Evolutionary conservation across 1,139 yeast species (phyloP).

Genomic region (Yamadazyma mexicana): DNA sequence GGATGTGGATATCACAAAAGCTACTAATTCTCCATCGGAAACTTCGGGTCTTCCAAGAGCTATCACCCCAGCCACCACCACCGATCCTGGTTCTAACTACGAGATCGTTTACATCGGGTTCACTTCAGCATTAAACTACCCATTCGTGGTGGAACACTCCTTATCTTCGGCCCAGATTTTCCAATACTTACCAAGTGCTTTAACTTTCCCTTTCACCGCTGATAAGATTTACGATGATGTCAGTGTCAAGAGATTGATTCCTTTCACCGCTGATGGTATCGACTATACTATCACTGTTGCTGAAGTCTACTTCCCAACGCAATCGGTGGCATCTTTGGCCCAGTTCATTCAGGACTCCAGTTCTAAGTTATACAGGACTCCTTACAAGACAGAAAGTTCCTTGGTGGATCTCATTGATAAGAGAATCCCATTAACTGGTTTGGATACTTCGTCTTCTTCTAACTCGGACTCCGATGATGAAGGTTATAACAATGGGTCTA

Average conservation of each 20-base stretch:
- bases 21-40: conserved; percentile 31
- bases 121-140: conserved; percentile 64
- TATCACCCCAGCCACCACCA: conserved; percentile 53
- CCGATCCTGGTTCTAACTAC: conserved; percentile 50
- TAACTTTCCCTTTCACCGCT: conserved; percentile 51
- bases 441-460: conserved; percentile 25
- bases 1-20: conserved; percentile 30
- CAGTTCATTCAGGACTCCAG: conserved; percentile 38
- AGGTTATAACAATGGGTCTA: conserved; percentile 42
- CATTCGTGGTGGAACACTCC: conserved; percentile 66
- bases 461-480: conserved; percentile 33
- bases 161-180: conserved; percentile 75
- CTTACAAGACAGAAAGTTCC: conserved; percentile 44
- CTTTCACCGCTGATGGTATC: conserved; percentile 53
- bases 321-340: conserved; percentile 45
- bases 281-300: conserved; percentile 72
- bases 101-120: conserved; percentile 69
- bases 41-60: conserved; percentile 68
- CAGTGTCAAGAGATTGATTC: conserved; percentile 61
- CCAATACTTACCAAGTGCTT: conserved; percentile 61
- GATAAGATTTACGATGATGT: conserved; percentile 36
- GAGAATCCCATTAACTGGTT: conserved; percentile 61
- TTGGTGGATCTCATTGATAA: conserved; percentile 62
- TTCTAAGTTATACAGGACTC: conserved; percentile 53
- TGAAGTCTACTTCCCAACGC: conserved; percentile 68